These are phyloP conservation scores for Debaryomyces nepalensis DNA, from an alignment of 1,139 yeast genomes.

Conservation along the genomic window DNA sequence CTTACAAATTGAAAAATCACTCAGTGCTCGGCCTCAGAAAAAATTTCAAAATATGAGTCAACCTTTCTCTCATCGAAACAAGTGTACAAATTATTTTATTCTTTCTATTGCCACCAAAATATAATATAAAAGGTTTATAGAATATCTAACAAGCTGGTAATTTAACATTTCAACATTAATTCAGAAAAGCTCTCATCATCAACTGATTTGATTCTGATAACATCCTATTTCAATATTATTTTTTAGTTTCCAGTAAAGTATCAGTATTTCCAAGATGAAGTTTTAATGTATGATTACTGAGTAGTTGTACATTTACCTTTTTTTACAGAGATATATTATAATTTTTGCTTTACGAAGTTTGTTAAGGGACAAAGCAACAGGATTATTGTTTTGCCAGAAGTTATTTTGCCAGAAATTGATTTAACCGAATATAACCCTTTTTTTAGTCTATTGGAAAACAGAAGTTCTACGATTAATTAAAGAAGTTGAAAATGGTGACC, in stretches of 20 bases:
- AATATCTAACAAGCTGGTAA: constrained; percentile 5
- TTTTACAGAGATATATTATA: constrained; percentile 8
- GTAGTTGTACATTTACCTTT: constrained; percentile 5
- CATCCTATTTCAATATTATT: not conserved
- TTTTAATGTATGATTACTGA: constrained; percentile 7
- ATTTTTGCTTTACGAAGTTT: constrained; percentile 4
- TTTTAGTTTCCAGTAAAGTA: constrained; percentile 4
- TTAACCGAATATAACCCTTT: too few species aligned
- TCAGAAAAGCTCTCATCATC: constrained; percentile 7
- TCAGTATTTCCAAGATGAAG: constrained; percentile 7
- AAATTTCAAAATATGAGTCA: constrained; percentile 8
- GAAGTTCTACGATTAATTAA: constrained; percentile 16
- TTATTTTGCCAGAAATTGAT: too few species aligned
- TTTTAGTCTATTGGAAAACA: constrained; percentile 15
- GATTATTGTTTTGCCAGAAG: not conserved
- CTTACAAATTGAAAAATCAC: not conserved
- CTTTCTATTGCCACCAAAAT: constrained; percentile 9
- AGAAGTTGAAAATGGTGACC: constrained; percentile 12
- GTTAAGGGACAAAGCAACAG: constrained; percentile 2
- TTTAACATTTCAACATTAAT: constrained; percentile 7
- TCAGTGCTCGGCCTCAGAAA: constrained; percentile 9
- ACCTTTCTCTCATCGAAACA: constrained; percentile 5
- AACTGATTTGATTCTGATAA: constrained; percentile 10
- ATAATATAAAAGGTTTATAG: constrained; percentile 2
- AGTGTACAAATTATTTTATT: not conserved